Evolutionary conservation across 2,329 filamentous ascomycete genomes (phyloP).

Genomic region (Diaporthe vexans): DNA sequence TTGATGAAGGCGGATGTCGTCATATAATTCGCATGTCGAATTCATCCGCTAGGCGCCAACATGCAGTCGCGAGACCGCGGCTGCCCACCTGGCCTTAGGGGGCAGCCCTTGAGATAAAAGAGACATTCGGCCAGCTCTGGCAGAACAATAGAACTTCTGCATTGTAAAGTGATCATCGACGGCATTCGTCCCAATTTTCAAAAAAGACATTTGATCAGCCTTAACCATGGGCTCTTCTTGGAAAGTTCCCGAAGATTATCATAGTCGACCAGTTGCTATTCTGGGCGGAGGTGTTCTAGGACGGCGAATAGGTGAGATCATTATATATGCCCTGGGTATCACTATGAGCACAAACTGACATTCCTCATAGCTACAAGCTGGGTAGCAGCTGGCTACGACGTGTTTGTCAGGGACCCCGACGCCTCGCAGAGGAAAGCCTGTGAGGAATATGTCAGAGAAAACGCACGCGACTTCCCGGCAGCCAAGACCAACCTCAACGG

Average conservation of each 20-base stretch:
- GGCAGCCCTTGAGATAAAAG: not conserved
- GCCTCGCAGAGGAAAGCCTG: conserved; percentile 53
- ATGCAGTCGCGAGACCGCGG: conserved; percentile 13
- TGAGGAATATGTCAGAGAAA: conserved; percentile 55
- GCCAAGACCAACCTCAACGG: conserved; percentile 37
- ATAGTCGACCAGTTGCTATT: conserved; percentile 52
- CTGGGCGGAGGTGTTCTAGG: conserved; percentile 60
- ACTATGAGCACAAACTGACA: not conserved
- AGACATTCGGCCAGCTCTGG: not conserved
- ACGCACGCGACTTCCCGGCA: conserved; percentile 50
- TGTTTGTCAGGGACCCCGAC: conserved; percentile 59
- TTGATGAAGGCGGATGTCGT: not conserved
- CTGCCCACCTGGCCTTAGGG: not conserved
- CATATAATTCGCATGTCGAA: not conserved
- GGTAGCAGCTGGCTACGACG: conserved; percentile 58
- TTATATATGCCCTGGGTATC: not conserved
- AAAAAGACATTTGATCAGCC: not conserved
- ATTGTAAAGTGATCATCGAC: not conserved
- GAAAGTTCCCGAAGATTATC: conserved; percentile 17
- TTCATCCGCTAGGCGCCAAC: not conserved
- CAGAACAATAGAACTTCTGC: not conserved
- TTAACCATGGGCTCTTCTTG: conserved; percentile 18
- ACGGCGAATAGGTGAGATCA: conserved; percentile 51
- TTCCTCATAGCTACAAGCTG: conserved; percentile 49
- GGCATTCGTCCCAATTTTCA: not conserved